A percentile compares a stretch with the other conserved stretches of the same genome.
phyloP scores from a whole-genome alignment of 2,329 filamentous ascomycete genomes.

The Pestalotiopsis sp. region DNA sequence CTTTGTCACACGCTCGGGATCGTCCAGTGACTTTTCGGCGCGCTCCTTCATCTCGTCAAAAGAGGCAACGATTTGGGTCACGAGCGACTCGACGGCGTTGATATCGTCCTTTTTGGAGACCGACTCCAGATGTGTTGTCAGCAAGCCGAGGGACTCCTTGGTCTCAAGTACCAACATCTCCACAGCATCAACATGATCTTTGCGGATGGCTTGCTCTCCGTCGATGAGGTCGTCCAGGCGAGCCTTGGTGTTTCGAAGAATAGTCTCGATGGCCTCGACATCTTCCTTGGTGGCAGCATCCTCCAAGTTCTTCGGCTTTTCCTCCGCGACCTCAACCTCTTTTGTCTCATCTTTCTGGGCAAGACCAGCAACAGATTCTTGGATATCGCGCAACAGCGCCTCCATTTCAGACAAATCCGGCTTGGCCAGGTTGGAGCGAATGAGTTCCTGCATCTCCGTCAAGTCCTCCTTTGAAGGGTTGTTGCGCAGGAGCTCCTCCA shows the following conservation, averaged over 20 bases:
- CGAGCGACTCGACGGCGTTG: slow-evolving; percentile 72
- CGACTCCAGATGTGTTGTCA: slow-evolving; percentile 69
- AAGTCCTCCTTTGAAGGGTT: slow-evolving; percentile 53
- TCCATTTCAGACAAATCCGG: slow-evolving; percentile 41
- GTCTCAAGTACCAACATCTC: slow-evolving; percentile 71
- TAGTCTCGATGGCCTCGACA: slow-evolving; percentile 85
- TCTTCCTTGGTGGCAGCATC: slow-evolving; percentile 76
- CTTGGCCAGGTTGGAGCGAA: slow-evolving; percentile 46
- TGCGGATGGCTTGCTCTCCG: slow-evolving; percentile 68
- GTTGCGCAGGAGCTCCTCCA: slow-evolving; percentile 30
- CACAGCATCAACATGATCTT: slow-evolving; percentile 66
- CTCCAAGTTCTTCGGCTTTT: slow-evolving; percentile 22
- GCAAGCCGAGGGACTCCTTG: slow-evolving; percentile 68
- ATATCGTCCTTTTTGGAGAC: slow-evolving; percentile 80
- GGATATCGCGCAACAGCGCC: slow-evolving; percentile 47
- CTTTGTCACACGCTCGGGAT: slow-evolving; percentile 72
- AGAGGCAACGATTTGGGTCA: slow-evolving; percentile 73
- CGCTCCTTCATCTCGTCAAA: slow-evolving; percentile 74
- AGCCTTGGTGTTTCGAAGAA: slow-evolving; percentile 86
- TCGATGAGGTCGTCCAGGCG: slow-evolving; percentile 81
- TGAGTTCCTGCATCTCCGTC: slow-evolving; percentile 50
- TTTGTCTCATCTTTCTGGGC: slow-evolving; percentile 19
- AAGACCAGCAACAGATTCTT: slow-evolving; percentile 37
- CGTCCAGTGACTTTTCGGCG: slow-evolving; percentile 54
- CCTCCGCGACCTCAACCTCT: neutral